Percentiles rank a stretch among this genome's conserved stretches.
Conservation (phyloP, 306 rosid species). For the Acacia confusa region DNA sequence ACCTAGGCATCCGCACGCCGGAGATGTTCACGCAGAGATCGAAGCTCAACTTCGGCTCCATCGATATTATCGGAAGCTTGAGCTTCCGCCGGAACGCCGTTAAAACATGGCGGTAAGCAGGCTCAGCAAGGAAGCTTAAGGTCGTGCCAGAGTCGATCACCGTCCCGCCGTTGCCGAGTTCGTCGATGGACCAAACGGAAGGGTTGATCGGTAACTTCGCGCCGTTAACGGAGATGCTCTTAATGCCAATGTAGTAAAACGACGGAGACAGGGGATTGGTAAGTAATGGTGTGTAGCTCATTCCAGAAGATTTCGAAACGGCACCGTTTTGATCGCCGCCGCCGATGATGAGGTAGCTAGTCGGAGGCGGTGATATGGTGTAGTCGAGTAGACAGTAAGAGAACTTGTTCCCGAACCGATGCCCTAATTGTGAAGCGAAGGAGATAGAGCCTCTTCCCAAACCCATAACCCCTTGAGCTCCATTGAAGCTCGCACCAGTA, state of each 20-base stretch:
- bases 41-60: constrained; percentile 38
- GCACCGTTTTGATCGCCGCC: constrained; percentile 28
- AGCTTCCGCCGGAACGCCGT: constrained; percentile 46
- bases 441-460: constrained; percentile 75
- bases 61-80: constrained; percentile 25
- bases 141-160: constrained; percentile 83
- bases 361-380: constrained; percentile 72
- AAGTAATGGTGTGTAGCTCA: constrained; percentile 56
- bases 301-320: constrained; percentile 3
- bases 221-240: constrained; percentile 45
- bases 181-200: constrained; percentile 57
- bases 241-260: constrained; percentile 61
- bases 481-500: constrained; percentile 55
- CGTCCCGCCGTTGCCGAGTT: constrained; percentile 69
- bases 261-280: constrained; percentile 58
- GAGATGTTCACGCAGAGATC: constrained; percentile 72
- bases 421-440: constrained; percentile 63
- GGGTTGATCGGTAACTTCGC: constrained; percentile 43
- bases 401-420: constrained; percentile 59
- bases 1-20: constrained; percentile 30
- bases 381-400: constrained; percentile 79
- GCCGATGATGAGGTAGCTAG: constrained; percentile 67
- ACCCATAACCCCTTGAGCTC: constrained; percentile 82
- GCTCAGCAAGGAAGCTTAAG: constrained; percentile 45
- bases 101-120: constrained; percentile 52